phyloP scores from a whole-genome alignment of 371 early-diverging fungal genomes.

The Funneliformis caledonium region DNA sequence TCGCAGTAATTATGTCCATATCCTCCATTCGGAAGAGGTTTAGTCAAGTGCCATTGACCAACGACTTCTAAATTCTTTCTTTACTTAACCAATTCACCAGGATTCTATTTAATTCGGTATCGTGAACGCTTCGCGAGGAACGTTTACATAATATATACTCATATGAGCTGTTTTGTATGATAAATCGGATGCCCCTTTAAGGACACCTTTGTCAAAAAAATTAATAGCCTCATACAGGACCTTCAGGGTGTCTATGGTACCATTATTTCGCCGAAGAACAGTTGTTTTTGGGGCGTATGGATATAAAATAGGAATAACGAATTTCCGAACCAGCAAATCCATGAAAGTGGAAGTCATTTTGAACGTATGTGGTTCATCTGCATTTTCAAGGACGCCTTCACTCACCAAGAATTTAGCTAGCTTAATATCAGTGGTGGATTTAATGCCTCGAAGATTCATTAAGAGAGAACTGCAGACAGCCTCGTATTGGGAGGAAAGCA shows the following conservation, averaged over 20 bases:
- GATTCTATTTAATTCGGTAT: slow-evolving; percentile 13
- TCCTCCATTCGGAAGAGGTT: neutral
- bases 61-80: neutral
- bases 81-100: slow-evolving; percentile 5
- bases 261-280: too few species aligned
- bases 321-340: too few species aligned
- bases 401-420: too few species aligned
- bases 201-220: slow-evolving; percentile 32
- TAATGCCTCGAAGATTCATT: too few species aligned
- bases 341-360: too few species aligned
- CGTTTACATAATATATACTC: neutral
- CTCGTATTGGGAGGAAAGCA: too few species aligned
- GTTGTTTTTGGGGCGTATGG: too few species aligned
- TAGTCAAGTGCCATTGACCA: slow-evolving; percentile 15
- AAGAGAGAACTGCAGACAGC: too few species aligned
- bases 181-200: neutral
- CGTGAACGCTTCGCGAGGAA: slow-evolving; percentile 5
- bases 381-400: too few species aligned
- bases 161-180: slow-evolving; percentile 18
- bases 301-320: too few species aligned
- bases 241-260: slow-evolving; percentile 21
- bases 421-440: too few species aligned
- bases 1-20: neutral
- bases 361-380: too few species aligned
- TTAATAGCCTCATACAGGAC: slow-evolving; percentile 9